Conservation (phyloP, 148 eudicot genomes). For the Drosera capensis region DNA sequence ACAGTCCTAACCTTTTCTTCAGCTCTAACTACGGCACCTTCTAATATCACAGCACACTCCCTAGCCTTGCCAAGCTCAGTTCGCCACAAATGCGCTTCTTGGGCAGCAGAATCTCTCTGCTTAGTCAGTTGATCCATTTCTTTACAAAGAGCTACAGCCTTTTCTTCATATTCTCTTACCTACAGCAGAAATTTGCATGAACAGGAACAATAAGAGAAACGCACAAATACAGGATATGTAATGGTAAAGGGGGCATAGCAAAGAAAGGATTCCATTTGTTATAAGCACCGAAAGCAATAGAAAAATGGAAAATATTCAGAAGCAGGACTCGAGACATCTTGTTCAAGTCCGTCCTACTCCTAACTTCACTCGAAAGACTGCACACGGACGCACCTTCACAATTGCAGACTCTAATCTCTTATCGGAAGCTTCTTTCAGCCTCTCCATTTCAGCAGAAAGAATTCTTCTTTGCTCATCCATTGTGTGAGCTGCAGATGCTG, state of each 20-base stretch:
- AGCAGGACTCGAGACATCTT: too few species aligned
- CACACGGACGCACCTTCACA: conserved; percentile 33
- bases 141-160: conserved; percentile 24
- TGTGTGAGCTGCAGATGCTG: conserved; percentile 94
- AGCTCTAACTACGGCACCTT: conserved; percentile 88
- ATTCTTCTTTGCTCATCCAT: conserved; percentile 88
- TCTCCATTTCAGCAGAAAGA: conserved; percentile 63
- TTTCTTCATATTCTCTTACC: conserved; percentile 62
- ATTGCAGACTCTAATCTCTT: conserved; percentile 35
- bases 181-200: conserved; percentile 11
- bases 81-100: conserved; percentile 94
- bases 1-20: conserved; percentile 72
- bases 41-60: conserved; percentile 72
- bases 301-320: too few species aligned
- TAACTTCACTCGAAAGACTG: neutral
- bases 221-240: neutral
- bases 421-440: conserved; percentile 43
- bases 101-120: conserved; percentile 64
- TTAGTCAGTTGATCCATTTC: conserved; percentile 48
- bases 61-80: conserved; percentile 92
- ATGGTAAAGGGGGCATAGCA: too few species aligned
- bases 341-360: too few species aligned
- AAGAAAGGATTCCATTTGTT: too few species aligned
- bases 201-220: neutral
- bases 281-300: too few species aligned